Evolutionary conservation across 2,329 filamentous ascomycete species (phyloP).

Genomic region (Pestalotiopsis sp.): DNA sequence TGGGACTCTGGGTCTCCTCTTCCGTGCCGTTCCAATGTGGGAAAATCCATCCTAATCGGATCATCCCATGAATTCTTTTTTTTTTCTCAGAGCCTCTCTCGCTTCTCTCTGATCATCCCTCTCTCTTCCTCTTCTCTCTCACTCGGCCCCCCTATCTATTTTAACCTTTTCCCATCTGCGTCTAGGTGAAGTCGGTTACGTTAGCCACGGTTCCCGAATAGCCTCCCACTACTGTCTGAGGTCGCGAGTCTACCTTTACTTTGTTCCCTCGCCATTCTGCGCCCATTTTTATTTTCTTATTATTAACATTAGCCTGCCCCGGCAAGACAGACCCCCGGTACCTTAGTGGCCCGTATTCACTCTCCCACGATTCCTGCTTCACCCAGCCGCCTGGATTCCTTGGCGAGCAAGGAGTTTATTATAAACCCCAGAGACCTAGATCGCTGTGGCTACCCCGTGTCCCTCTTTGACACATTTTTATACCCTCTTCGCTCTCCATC

Average conservation of each 20-base stretch:
- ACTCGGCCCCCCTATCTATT: not conserved
- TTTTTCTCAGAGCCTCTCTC: not conserved
- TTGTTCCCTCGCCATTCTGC: not conserved
- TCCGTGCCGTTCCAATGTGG: not conserved
- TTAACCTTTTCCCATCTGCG: conserved; percentile 6
- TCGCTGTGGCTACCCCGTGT: not conserved
- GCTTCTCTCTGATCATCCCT: not conserved
- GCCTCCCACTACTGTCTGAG: conserved; percentile 4
- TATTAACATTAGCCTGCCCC: not conserved
- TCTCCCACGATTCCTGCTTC: not conserved
- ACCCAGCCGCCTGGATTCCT: not conserved
- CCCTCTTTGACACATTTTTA: not conserved
- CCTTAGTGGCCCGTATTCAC: not conserved
- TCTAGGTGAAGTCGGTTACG: conserved; percentile 5
- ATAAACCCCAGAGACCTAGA: conserved; percentile 7
- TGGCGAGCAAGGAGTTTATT: not conserved
- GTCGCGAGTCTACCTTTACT: not conserved
- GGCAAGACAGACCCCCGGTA: not conserved
- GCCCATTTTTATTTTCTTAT: not conserved
- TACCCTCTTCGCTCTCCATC: not conserved
- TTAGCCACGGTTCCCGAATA: not conserved
- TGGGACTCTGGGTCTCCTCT: not conserved
- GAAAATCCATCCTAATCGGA: not conserved
- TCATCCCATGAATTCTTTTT: not conserved
- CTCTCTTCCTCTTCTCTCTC: not conserved